phyloP scores from a whole-genome alignment of 257 asterid genomes.

The Osmanthus fragrans region DNA sequence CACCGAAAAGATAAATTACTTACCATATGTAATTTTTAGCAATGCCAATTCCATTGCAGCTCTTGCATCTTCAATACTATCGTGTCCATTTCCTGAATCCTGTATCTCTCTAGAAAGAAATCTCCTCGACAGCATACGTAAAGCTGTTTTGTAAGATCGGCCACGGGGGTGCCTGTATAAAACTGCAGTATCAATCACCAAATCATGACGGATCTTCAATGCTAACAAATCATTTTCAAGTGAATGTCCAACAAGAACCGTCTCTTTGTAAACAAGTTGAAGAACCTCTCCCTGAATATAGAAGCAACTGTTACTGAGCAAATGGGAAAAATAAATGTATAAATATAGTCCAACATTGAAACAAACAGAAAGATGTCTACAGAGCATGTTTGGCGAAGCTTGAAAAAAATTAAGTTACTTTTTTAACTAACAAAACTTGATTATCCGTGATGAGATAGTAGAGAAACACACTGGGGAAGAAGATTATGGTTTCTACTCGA shows the following conservation, averaged over 20 bases:
- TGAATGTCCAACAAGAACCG: slow-evolving; percentile 91
- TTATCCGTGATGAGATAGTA: neutral
- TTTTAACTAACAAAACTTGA: neutral
- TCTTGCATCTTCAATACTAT: slow-evolving; percentile 92
- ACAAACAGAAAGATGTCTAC: neutral
- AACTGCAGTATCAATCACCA: slow-evolving; percentile 91
- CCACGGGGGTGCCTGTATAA: slow-evolving; percentile 86
- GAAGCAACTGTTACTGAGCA: slow-evolving; percentile 23
- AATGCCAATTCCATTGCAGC: slow-evolving; percentile 86
- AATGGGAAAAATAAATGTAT: neutral
- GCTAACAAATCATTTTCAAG: slow-evolving; percentile 91
- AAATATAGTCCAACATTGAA: neutral
- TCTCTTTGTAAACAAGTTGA: slow-evolving; percentile 75
- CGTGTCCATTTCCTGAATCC: slow-evolving; percentile 87
- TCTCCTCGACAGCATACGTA: slow-evolving; percentile 76
- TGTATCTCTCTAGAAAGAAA: slow-evolving; percentile 85
- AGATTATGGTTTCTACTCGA: too few species aligned
- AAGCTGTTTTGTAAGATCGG: slow-evolving; percentile 77
- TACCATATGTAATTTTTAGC: slow-evolving; percentile 68
- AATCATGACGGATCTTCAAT: slow-evolving; percentile 70
- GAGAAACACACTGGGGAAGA: too few species aligned
- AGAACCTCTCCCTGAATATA: slow-evolving; percentile 76
- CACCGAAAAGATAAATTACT: slow-evolving; percentile 18
- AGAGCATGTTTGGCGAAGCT: neutral
- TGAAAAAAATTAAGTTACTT: neutral